These are phyloP conservation scores for Isatis lusitanica DNA, from an alignment of 441 rosid species.

Conservation along the genomic window DNA sequence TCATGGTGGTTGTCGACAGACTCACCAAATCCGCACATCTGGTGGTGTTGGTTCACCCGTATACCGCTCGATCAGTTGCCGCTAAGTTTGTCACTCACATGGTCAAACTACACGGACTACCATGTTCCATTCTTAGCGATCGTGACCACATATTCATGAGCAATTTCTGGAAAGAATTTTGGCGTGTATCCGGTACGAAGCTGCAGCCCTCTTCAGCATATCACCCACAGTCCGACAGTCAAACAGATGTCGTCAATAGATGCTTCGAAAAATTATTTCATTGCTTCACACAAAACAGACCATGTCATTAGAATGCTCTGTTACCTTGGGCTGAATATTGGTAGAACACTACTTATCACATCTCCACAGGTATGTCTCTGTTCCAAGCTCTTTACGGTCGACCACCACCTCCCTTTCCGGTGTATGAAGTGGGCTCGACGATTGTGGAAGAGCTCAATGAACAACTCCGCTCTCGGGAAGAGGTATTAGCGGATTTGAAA, in stretches of 20 bases:
- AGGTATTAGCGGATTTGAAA: too few relatives aligned
- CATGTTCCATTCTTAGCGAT: background rate
- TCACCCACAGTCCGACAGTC: background rate
- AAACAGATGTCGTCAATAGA: background rate
- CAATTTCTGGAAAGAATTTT: background rate
- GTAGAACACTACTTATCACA: too few relatives aligned
- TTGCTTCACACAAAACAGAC: background rate
- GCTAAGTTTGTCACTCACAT: rapidly evolving
- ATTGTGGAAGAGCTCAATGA: too few relatives aligned
- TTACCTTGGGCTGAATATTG: too few relatives aligned
- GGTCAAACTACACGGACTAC: background rate
- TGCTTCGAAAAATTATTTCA: background rate
- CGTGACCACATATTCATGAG: background rate
- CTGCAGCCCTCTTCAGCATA: too few relatives aligned
- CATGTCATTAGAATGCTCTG: background rate
- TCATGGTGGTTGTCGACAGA: background rate
- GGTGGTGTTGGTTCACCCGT: background rate
- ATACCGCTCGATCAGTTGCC: background rate
- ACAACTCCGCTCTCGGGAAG: too few relatives aligned
- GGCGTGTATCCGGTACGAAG: background rate
- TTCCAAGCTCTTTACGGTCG: too few relatives aligned
- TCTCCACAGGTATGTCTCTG: too few relatives aligned
- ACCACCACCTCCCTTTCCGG: too few relatives aligned
- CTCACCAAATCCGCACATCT: background rate
- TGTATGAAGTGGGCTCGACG: too few relatives aligned